These are phyloP conservation scores for Akebia trifoliata DNA, from an alignment of 164 flowering plant genomes.

Conservation along the genomic window DNA sequence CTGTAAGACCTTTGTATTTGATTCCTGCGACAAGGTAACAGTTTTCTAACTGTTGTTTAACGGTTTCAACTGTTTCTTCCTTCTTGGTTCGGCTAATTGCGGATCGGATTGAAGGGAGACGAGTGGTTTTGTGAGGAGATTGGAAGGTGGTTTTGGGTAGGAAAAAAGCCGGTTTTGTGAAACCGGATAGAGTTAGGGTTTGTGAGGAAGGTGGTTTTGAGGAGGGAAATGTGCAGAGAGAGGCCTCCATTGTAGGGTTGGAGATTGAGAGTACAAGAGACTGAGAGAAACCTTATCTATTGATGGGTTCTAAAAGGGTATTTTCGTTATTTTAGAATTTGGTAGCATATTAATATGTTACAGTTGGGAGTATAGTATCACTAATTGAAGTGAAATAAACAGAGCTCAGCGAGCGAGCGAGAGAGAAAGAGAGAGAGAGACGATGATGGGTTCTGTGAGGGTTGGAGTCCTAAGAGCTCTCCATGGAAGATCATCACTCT, in stretches of 20 bases:
- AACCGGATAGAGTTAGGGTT: slow-evolving; percentile 28
- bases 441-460: slow-evolving; percentile 26
- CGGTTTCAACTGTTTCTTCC: slow-evolving; percentile 74
- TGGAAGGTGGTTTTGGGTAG: slow-evolving; percentile 13
- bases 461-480: slow-evolving; percentile 15
- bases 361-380: not conserved
- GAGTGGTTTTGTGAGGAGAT: slow-evolving; percentile 8
- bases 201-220: slow-evolving; percentile 28
- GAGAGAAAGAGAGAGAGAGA: slow-evolving; percentile 10
- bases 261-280: not conserved
- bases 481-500: slow-evolving; percentile 4
- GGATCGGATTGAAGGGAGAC: slow-evolving; percentile 33
- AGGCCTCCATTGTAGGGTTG: slow-evolving; percentile 44
- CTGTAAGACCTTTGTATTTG: slow-evolving; percentile 81
- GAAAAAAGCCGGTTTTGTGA: slow-evolving; percentile 27
- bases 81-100: slow-evolving; percentile 82
- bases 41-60: slow-evolving; percentile 61
- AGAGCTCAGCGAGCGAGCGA: not conserved
- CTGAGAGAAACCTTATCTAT: slow-evolving; percentile 9
- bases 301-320: not conserved
- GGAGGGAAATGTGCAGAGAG: slow-evolving; percentile 41
- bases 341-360: not conserved
- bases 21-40: slow-evolving; percentile 84
- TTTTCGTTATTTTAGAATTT: not conserved
- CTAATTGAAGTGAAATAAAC: not conserved